Percentiles rank a stretch among this genome's conserved stretches.
These are phyloP conservation scores for Caryopteris hybrid DNA, from an alignment of 305 asterid genomes.

Conservation along the genomic window DNA sequence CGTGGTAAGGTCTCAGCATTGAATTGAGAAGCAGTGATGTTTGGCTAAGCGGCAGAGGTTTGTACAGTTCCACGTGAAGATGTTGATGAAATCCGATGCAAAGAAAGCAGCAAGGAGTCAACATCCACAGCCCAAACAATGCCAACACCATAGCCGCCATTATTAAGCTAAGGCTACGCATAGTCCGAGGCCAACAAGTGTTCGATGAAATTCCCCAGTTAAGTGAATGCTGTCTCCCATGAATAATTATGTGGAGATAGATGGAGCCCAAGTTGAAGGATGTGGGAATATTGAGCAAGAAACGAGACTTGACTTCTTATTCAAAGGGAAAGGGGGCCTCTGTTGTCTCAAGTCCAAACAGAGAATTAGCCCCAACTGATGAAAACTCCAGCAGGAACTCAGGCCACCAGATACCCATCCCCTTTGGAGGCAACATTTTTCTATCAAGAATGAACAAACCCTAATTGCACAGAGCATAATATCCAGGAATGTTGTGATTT, in stretches of 20 bases:
- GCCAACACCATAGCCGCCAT: conserved; percentile 24
- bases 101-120: conserved; percentile 16
- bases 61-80: conserved; percentile 34
- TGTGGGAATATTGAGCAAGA: neutral
- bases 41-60: conserved; percentile 14
- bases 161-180: no score
- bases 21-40: neutral
- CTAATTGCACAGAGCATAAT: neutral
- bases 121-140: conserved; percentile 21
- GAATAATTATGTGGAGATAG: no score
- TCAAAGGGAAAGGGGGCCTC: conserved; percentile 18
- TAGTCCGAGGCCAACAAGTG: conserved; percentile 19
- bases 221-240: conserved; percentile 17
- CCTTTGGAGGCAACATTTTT: conserved; percentile 6
- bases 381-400: conserved; percentile 12
- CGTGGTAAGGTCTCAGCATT: conserved; percentile 3
- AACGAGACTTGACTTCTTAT: neutral
- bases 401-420: conserved; percentile 24
- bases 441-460: neutral
- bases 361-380: conserved; percentile 26
- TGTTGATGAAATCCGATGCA: conserved; percentile 26
- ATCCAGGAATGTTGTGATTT: neutral
- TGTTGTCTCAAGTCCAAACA: conserved; percentile 20
- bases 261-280: neutral
- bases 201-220: conserved; percentile 19